Percentiles rank a stretch among this genome's conserved stretches.
Conservation (phyloP, 352 stramenopile species). For the Phytophthora sp. region DNA sequence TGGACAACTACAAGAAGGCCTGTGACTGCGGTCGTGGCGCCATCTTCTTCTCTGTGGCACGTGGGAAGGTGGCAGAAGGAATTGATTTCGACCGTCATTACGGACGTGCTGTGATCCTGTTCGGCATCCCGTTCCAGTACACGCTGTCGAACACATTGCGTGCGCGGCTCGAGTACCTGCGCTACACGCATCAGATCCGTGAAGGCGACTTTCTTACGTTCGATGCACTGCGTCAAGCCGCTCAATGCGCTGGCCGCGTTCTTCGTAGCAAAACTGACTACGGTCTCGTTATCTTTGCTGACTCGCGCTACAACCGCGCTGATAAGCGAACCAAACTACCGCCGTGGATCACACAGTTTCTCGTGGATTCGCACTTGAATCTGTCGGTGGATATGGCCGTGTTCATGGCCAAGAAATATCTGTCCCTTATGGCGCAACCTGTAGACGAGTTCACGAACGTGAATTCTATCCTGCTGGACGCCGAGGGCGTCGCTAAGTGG, state of each 20-base stretch:
- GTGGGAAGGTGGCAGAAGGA: slow-evolving; percentile 99
- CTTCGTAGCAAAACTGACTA: slow-evolving; percentile 99
- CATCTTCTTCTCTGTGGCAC: slow-evolving; percentile 98
- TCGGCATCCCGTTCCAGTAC: slow-evolving; percentile 99
- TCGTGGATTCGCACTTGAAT: slow-evolving; percentile 96
- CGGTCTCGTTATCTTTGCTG: slow-evolving; percentile 98
- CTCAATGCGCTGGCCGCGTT: slow-evolving; percentile 97
- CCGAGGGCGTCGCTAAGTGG: slow-evolving; percentile 87
- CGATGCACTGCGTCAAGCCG: slow-evolving; percentile 97
- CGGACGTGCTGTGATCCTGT: slow-evolving; percentile 97
- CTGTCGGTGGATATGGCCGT: slow-evolving; percentile 97
- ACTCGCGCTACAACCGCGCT: slow-evolving; percentile 97
- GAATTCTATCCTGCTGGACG: slow-evolving; percentile 94
- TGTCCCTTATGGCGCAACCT: slow-evolving; percentile 96
- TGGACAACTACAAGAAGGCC: slow-evolving; percentile 99
- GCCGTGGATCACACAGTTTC: slow-evolving; percentile 98
- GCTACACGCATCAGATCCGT: slow-evolving; percentile 92
- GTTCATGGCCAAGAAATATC: slow-evolving; percentile 95
- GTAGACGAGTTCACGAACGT: slow-evolving; percentile 92
- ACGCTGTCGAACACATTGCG: slow-evolving; percentile 94
- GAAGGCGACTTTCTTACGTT: slow-evolving; percentile 98
- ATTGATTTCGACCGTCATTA: slow-evolving; percentile 99
- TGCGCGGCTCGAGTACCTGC: slow-evolving; percentile 97
- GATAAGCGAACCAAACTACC: slow-evolving; percentile 99
- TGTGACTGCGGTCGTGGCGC: slow-evolving; percentile 96